A percentile compares a stretch with the other conserved stretches of the same genome.
These are phyloP conservation scores for Azolla pinnata DNA, from an alignment of 75 land plant genomes.

Conservation along the genomic window DNA sequence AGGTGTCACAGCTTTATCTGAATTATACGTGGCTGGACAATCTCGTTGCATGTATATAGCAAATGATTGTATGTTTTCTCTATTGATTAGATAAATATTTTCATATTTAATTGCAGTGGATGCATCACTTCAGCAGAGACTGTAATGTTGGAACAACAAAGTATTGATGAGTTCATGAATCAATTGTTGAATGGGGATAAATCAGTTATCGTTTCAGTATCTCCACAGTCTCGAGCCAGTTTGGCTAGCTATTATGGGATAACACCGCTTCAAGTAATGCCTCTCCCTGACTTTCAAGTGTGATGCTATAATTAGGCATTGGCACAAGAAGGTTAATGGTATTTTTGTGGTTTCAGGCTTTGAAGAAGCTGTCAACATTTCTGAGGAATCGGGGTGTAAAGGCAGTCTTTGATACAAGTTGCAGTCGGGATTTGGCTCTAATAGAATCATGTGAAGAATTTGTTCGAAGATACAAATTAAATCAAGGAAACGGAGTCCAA, in stretches of 20 bases:
- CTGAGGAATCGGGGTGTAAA: conserved; percentile 89
- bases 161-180: conserved; percentile 75
- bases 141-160: conserved; percentile 96
- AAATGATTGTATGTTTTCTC: no score
- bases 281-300: no score
- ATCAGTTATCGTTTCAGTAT: conserved; percentile 75
- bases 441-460: conserved; percentile 89
- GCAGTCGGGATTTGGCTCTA: conserved; percentile 86
- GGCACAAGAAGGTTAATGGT: no score
- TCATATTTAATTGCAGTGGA: conserved; percentile 45
- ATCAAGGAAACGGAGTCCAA: conserved; percentile 8
- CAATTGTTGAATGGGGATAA: conserved; percentile 35
- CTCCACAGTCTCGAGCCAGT: conserved; percentile 95
- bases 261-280: conserved; percentile 63
- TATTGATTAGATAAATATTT: no score
- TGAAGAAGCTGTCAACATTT: conserved; percentile 68
- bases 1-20: no score
- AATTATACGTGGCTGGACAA: no score
- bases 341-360: conserved; percentile 61
- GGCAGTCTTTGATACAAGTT: conserved; percentile 95
- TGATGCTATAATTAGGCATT: not conserved
- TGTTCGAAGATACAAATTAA: conserved; percentile 39
- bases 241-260: conserved; percentile 73
- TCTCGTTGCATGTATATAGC: no score
- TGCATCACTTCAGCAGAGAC: conserved; percentile 98